Evolutionary conservation across 2,329 filamentous ascomycete genomes (phyloP), one percentile per base, ranked within the genome.

Genomic region (Cytospora piceicola): DNA sequence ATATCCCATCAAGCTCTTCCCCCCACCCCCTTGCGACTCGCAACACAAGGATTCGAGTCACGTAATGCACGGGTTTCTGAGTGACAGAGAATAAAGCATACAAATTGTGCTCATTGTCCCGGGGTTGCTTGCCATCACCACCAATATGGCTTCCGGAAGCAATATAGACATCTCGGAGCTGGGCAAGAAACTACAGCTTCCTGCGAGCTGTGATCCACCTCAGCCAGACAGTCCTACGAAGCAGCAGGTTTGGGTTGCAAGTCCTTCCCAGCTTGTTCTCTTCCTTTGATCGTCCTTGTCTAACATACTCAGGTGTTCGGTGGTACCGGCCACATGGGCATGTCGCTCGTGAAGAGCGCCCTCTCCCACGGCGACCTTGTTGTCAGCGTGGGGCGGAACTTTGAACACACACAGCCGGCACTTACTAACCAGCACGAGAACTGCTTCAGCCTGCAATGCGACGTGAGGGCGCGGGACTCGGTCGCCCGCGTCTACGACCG

Each of bases 321-420:
- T 58, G 94, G 93, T 58, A 97, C 94, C n/a, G 95, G 95, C 64
- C 95, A 99, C 73, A 96, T 98, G 84, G 95, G 95, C 66, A 90
- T 93, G 61, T 96, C 92, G 9, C 86, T 98, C 24, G 92, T 94
- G 67, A 94, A 95, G 73, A 88, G 86, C 63, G 93, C 91, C 20
- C 83, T 98, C 27, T 83, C 87, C 20, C 90, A 93, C 71, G 90
- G 90, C 71, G 95, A 99, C 75, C 84, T 89, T 59, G 94, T 97
- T 65, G 89, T 90, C 3, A 93, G 93, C 8, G 94, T 97, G 12
- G 95, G 95, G 11, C 89, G 92, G 69, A 89, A 89, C 17, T 88
- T 91, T 72, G 91, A 96, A 78, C 92, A 92, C 66, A 89, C 83
- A 30, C 84, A 86, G 11, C 85, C 88, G 69, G 87, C 88, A 63